Evolutionary conservation across 2,329 filamentous ascomycete genomes (phyloP).

Genomic region (Nigrograna mackinnonii): DNA sequence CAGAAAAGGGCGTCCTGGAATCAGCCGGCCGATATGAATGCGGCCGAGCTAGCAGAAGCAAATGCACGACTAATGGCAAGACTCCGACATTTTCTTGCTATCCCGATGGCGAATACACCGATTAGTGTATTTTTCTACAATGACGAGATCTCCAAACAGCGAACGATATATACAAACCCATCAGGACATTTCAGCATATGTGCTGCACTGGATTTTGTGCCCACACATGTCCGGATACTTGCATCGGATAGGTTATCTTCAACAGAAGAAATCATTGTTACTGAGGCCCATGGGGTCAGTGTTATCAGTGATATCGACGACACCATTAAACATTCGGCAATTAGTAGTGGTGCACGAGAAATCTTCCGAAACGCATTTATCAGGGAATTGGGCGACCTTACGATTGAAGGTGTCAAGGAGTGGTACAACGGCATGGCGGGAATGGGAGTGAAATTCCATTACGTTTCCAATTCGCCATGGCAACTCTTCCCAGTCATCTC

Average conservation of each 20-base stretch:
- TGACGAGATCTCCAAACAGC: constrained; percentile 76
- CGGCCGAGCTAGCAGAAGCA: constrained; percentile 75
- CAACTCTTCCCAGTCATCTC: constrained; percentile 90
- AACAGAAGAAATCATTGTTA: constrained; percentile 76
- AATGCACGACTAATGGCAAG: constrained; percentile 88
- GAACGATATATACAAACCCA: constrained; percentile 83
- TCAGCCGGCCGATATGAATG: constrained; percentile 65
- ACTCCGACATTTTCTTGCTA: constrained; percentile 86
- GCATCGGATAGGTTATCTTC: constrained; percentile 84
- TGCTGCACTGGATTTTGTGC: constrained; percentile 84
- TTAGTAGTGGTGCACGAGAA: constrained; percentile 82
- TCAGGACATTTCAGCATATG: constrained; percentile 85
- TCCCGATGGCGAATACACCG: constrained; percentile 73
- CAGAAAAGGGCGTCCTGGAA: constrained; percentile 55
- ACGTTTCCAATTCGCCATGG: constrained; percentile 99
- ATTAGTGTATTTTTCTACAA: constrained; percentile 98
- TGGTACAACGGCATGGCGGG: constrained; percentile 82
- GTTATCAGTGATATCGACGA: constrained; percentile 98
- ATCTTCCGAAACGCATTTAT: constrained; percentile 97
- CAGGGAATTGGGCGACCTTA: constrained; percentile 78
- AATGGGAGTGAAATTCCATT: constrained; percentile 87
- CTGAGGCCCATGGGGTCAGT: constrained; percentile 79
- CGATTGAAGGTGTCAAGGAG: constrained; percentile 82
- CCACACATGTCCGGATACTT: constrained; percentile 84
- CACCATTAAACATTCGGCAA: constrained; percentile 94